Evolutionary conservation across 2,329 filamentous ascomycete species (phyloP), one percentile per base, ranked within the genome.

Genomic region (Fusarium chlamydosporum): DNA sequence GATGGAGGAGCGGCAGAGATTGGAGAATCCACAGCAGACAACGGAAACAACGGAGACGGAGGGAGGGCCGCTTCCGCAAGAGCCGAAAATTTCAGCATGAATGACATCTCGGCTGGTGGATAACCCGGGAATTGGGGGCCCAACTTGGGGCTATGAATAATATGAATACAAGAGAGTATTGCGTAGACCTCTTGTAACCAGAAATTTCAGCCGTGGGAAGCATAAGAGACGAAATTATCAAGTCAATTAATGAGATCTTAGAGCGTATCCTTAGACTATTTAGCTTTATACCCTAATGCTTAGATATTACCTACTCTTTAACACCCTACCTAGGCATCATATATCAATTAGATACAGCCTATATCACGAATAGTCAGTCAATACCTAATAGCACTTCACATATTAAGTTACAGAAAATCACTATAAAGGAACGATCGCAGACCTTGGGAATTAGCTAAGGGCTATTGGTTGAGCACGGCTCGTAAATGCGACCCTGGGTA

Each of bases 1-100:
- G 0, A 34, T 75, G 6, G 72, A 75, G 20, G 72, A 75, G 57
- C 63, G 72, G 8, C 61, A 72, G 29, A 63, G 62, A 38, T 54
- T 75, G 11, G 72, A 72, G 23, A 64, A 60, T 20, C 65, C 63
- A 53, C 51, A 34, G 8, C 41, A 33, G 26, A 50, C 48, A 15
- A 20, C 41, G 20, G 57, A 48, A 57, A 69, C 63, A 15, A 43
- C 38, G 34, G 70, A 38, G 26, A 47, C 45, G 33, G 50, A 70
- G 23, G 40, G 29, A 38, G 63, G 55, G 46, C 16, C 41, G 15
- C 60, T 48, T 23, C 42, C 53, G 27, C 52, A 42, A 20, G 64
- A 68, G 34, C 45, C 43, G 29, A 73, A 66, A 45, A 56, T 41
- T 15, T 29, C 40, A 33, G 42, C 46, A 52, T 61, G 27, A 48